Base-by-base conservation (phyloP, 2,329 filamentous ascomycete genomes). In the Phialophora macrospora region DNA sequence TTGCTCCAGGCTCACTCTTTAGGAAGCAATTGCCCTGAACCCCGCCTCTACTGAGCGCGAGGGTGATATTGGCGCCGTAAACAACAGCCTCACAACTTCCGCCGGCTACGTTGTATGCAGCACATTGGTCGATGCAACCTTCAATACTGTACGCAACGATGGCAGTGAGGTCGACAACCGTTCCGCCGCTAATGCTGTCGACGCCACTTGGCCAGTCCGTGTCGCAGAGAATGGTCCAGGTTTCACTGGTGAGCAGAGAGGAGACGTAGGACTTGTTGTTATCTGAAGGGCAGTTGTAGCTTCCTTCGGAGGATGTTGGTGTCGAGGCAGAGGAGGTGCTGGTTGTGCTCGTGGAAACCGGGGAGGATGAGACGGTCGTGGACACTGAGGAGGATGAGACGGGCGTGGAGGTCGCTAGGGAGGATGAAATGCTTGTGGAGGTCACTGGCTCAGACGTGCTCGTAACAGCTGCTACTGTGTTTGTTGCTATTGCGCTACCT, bases 41-140 rank as follows among this genome's bases (percentile, higher is more conserved):
- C 7, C 58, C 58, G 14, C 46, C 46, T 32, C 58, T 52, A 20
- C 58, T 60, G 9, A 60, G 32, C 2, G 58, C 58, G 9, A 60
- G 58, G 46, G 58, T 60, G 8, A 60, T 60, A 14, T 60, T 60
- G 28, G 58, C 58, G n/a, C 58, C 58, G 22, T 60, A 60, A 14
- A 52, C 46, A n/a, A 60, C 58, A 11, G 58, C 58, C 24, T 28
- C 26, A 8, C 58, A 60, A 26, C 4, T 22, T 9, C 46, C 58
- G n/a, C 58, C 58, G 6, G 58, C 46, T 20, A 60, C 22, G 28
- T 41, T 60, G 22, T 60, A 52, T 26, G 46, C 58, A 52, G 24
- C 58, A 26, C 58, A 60, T 34, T 51, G 48, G 14, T 60, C 58
- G 48, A 60, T 52, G 48, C 58, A 60, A 41, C 17, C 28, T 9